Evolutionary conservation across 2,329 filamentous ascomycete species (phyloP), one percentile per base, ranked within the genome.

Genomic region (Talaromyces sp.): DNA sequence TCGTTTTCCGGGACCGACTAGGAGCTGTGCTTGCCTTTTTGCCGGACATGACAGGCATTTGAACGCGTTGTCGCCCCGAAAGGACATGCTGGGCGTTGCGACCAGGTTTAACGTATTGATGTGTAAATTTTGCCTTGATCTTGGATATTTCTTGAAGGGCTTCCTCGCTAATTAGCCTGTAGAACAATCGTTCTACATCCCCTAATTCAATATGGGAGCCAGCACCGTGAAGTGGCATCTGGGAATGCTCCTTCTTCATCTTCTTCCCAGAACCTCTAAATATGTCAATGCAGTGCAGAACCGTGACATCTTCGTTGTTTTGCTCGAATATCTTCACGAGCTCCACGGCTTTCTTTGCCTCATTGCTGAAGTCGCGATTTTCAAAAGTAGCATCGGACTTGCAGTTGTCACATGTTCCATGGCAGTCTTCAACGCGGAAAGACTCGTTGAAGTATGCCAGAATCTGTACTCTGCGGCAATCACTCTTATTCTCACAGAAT

Each of bases 361-460:
- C 85, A 17, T 87, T 77, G 13, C 91, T 92, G 67, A 93, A 89
- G 75, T 98, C 92, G 62, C 86, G 82, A 57, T 84, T 81, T 67
- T 92, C 87, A 69, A 92, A 95, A 3, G 83, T 82, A 53, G 85
- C 81, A 27, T 85, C 86, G 2, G 88, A 90, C 65, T 83, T 86
- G 81, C 95, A 99, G 72, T 96, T 98, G 78, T 99, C 96, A 75
- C 95, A 99, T 0, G 83, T 84, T 57, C 84, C 81, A 55, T 86
- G 80, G 75, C 95, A 99, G 57, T 91, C 83, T 13, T 85, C 83
- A 42, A 82, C 80, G 57, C 85, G 79, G 72, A 98, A 99, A 0
- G 82, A 81, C 74, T 99, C 96, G 61, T 89, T 92, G 79, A 99
- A 99, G 75, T 99, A 99, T n/a, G 85, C 85, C 36, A 99, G 85